Evolutionary conservation across 1,284 basidiomycete species (phyloP), one percentile per base, ranked within the genome.

Genomic region (Uromyces viciae-fabae): DNA sequence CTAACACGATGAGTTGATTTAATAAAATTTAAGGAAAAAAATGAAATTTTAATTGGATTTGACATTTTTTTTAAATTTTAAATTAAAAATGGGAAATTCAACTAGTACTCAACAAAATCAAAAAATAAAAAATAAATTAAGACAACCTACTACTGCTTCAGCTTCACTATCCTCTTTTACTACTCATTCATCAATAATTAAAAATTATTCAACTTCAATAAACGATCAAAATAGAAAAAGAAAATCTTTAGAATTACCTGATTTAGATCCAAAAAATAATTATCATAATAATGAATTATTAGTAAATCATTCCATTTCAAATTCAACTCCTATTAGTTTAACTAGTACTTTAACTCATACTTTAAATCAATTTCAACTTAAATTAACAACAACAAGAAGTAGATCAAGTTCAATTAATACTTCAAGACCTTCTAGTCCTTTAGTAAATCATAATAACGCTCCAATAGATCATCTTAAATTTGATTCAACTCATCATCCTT

Each of bases 361-460:
- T 22, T 8, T 69, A n/a, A n/a, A 33, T 69, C 66, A 75, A 11
- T 75, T 75, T 36, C 73, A 75, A 42, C 73, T 75, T 54, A 75
- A 60, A 33, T 42, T 75, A 60, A 49, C 73, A 28, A 11, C 49
- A 17, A 58, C 17, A 4, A 3, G 25, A 60, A 36, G 33, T 3
- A 22, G 25, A 1, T 40, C 46, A 38, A 75, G 54, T 58, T 40
- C 73, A 33, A 31, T 38, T 19, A n/a, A n/a, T n/a, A n/a, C n/a
- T n/a, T n/a, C n/a, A n/a, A n/a, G n/a, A n/a, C n/a, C 22, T 22
- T 33, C 58, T 4, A 2, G 31, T 5, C 17, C 58, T 42, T n/a
- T 31, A 15, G 17, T 49, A 3, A 15, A 28, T 42, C 42, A 11
- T 31, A 31, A n/a, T 25, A 17, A 25, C 49, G 25, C 42, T 42